These are phyloP conservation scores for Colletotrichum aenigma DNA, from an alignment of 2,329 filamentous ascomycete genomes.

Conservation along the genomic window DNA sequence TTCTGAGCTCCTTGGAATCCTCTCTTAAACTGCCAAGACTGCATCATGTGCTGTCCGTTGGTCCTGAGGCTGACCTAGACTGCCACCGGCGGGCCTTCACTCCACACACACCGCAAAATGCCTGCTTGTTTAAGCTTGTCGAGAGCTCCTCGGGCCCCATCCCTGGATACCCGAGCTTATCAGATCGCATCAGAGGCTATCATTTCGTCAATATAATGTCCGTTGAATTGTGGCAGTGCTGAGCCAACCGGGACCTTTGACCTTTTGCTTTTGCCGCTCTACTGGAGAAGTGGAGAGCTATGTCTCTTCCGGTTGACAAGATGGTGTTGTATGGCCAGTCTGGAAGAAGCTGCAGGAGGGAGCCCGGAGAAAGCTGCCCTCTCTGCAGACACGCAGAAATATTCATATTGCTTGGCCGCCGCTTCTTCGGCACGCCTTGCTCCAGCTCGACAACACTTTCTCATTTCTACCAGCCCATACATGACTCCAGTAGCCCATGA, in stretches of 20 bases:
- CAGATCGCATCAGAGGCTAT: constrained; percentile 5
- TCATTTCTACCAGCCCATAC: not conserved
- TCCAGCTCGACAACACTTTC: constrained; percentile 13
- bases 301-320: not conserved
- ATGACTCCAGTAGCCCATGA: not conserved
- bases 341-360: not conserved
- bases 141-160: not conserved
- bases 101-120: constrained; percentile 5
- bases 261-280: not conserved
- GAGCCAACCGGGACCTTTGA: not conserved
- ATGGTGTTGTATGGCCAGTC: not conserved
- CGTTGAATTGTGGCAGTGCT: constrained; percentile 13
- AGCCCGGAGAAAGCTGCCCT: constrained; percentile 6
- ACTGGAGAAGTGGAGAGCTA: constrained; percentile 5
- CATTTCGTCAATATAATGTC: not conserved
- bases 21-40: constrained; percentile 14
- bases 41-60: constrained; percentile 10
- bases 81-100: not conserved
- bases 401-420: constrained; percentile 14
- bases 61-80: not conserved
- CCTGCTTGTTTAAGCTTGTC: constrained; percentile 9
- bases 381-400: not conserved
- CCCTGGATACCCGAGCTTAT: constrained; percentile 1
- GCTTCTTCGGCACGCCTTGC: constrained; percentile 14
- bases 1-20: not conserved